Conservation (phyloP, 1,284 basidiomycete species). For the Fomes fomentarius region DNA sequence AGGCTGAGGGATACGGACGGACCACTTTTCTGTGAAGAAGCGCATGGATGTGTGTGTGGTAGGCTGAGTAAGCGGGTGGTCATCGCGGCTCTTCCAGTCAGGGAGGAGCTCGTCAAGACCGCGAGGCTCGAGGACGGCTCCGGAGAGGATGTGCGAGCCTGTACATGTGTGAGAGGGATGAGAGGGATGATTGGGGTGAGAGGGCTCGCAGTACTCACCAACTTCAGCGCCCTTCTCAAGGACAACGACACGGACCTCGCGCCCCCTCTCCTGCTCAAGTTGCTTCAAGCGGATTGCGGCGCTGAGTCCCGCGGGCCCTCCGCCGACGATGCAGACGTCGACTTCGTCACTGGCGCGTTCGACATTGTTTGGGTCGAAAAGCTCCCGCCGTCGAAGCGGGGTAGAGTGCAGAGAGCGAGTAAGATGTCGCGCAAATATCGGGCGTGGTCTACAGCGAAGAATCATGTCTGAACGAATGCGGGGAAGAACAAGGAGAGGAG, state of each 20-base stretch:
- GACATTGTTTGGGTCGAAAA: conserved; percentile 53
- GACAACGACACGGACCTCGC: conserved; percentile 89
- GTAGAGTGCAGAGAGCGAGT: conserved; percentile 35
- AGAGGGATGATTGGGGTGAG: neutral
- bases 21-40: conserved; percentile 74
- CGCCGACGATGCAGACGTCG: conserved; percentile 97
- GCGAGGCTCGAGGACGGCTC: conserved; percentile 92
- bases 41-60: conserved; percentile 88
- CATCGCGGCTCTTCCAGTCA: conserved; percentile 69
- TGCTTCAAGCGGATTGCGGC: conserved; percentile 98
- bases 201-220: conserved; percentile 56
- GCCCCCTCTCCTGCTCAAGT: conserved; percentile 80
- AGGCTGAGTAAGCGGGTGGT: conserved; percentile 76
- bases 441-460: conserved; percentile 9
- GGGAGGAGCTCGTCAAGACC: conserved; percentile 94
- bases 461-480: conserved; percentile 8
- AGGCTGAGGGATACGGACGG: conserved; percentile 92
- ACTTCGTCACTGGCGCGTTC: conserved; percentile 87
- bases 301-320: conserved; percentile 91
- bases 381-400: conserved; percentile 35
- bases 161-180: conserved; percentile 3
- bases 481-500: neutral
- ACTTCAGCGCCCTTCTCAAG: conserved; percentile 95
- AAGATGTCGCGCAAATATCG: neutral
- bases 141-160: conserved; percentile 96